Base-by-base conservation (phyloP, 495 filamentous ascomycete species). In the Aspergillus steynii region DNA sequence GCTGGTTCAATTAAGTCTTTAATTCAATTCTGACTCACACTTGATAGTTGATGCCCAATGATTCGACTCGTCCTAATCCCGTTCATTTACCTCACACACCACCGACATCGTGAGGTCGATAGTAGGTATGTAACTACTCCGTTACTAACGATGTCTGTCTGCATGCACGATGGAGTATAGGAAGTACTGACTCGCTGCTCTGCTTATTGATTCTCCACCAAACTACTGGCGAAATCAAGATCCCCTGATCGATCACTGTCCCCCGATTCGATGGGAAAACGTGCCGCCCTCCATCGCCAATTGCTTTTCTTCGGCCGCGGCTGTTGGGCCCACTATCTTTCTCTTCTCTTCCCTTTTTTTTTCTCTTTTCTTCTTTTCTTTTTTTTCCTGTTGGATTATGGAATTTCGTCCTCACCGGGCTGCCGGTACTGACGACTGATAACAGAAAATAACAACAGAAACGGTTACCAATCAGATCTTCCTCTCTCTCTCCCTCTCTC, bases 291-390 rank as follows among this genome's bases (percentile, higher is more conserved):
- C 15, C 25, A 50, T 6, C 48, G 3, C 5, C 15, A 49, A n/a
- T 26, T 26, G 53, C 28, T 56, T 55, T 63, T 31, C 14, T 27
- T 58, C 25, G 47, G 60, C 49, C 55, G 27, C 29, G 25, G 15
- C 12, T 25, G 15, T 55, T n/a, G 14, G 46, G 10, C 46, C 46
- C 42, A 32, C 29, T 20, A 4, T 56, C 27, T 63, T 29, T 31
- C 50, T 9, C 9, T 15, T 51, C 59, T 58, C 25, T 61, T 31
- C 48, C 6, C 26, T 46, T 37, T 32, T 50, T 55, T 50, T 48
- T 61, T 29, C 52, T 60, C 20, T 45, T 53, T 50, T 61, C 15
- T 28, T 49, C n/a, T 32, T 56, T 65, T 51, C 14, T 56, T 32
- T 48, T 58, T 29, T 37, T 7, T 32, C 31, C 31, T 32, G 31